Base-by-base conservation (phyloP, 2,329 filamentous ascomycete species). In the Trichophyton mentagrophytes region DNA sequence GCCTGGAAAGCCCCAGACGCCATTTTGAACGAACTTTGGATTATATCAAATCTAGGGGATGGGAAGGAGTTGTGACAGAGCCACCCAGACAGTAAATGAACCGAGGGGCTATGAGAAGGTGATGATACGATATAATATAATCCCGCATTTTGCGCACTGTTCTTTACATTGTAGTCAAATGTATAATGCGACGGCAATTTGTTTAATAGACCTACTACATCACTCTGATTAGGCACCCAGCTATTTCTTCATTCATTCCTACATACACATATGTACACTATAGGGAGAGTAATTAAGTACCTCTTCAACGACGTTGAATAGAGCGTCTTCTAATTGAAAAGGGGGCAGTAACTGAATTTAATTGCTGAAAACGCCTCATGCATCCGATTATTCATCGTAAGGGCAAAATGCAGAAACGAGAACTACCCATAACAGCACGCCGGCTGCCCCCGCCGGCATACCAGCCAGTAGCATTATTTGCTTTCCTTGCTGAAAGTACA, bases 1-100 rank as follows among this genome's bases (percentile, higher is more conserved):
- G 86, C 22, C 82, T 97, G 58, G 93, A 99, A 70, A 90, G 85
- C 65, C 95, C 93, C 64, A 88, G 87, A 73, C 90, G 89, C 70
- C 93, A 99, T 75, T 99, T 99, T 76, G 83, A 95, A 74, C 85
- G 95, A 65, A 99, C 93, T 3, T 78, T 99, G 68, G 91, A 96
- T 64, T 96, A 96, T 71, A 97, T 99, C 69, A 83, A 84, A 64
- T 88, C 87, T 64, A 84, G 95, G 70, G 90, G 95, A 68, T 97
- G 95, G 69, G 93, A 97, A 70, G 93, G 92, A 1, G 85, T 99
- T 46, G 85, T 96, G 62, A 82, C 89, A 60, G 82, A 87, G 65
- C 69, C 81, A n/a, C 55, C 55, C 6, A 42, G 36, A 15, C 55
- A 57, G 15, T 57, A 57, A 44, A 33, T 20, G 7, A 42, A 13